Conservation (phyloP, 2,329 filamentous ascomycete genomes). For the Ophiostoma australiae region DNA sequence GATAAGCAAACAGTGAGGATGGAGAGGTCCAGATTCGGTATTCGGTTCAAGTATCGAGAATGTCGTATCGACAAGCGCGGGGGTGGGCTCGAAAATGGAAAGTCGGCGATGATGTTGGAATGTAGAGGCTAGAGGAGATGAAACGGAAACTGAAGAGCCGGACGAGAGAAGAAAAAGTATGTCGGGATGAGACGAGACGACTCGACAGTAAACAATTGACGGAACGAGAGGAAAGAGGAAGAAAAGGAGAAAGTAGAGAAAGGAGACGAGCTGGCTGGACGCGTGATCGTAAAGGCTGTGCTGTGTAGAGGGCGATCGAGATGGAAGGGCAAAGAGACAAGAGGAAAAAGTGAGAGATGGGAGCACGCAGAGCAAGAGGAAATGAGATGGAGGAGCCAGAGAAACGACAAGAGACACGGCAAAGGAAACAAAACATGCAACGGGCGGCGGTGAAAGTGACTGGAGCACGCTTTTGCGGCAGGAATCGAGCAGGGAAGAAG, state of each 20-base stretch:
- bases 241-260: background rate
- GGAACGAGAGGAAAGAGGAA: background rate
- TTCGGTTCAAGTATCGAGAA: too few species aligned
- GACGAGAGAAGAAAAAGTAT: background rate
- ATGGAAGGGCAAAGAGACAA: conserved; percentile 5
- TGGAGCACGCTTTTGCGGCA: conserved; percentile 9
- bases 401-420: background rate
- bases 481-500: conserved; percentile 13
- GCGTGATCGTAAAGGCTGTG: conserved; percentile 12
- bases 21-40: background rate
- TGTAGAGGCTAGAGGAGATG: background rate
- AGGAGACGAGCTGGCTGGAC: background rate
- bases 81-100: background rate
- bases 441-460: conserved; percentile 14
- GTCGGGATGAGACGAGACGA: background rate
- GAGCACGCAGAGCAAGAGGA: background rate
- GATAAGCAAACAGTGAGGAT: background rate
- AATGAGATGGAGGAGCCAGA: conserved; percentile 6
- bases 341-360: background rate
- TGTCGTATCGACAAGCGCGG: conserved; percentile 11
- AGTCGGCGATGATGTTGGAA: background rate
- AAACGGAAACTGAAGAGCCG: background rate
- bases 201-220: background rate
- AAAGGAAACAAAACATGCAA: conserved; percentile 9
- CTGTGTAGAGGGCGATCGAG: background rate